These are phyloP conservation scores for Plasmopara halstedii DNA, from an alignment of 352 stramenopile genomes.

Conservation along the genomic window DNA sequence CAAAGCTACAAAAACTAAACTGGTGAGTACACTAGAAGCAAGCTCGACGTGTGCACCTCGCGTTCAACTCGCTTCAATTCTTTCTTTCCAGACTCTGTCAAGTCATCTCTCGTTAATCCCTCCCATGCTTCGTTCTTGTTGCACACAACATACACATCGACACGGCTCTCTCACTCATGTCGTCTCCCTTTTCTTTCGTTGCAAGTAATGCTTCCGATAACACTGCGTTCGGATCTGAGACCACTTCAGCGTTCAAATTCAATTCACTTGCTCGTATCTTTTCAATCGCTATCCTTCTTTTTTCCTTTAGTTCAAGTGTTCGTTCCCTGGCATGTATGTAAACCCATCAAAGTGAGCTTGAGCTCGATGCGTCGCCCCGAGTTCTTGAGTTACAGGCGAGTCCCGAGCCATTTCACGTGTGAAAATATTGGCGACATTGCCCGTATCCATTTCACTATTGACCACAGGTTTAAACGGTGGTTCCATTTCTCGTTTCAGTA, in stretches of 20 bases:
- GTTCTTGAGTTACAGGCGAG: conserved; percentile 79
- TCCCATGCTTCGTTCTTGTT: too few species aligned
- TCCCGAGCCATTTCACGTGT: conserved; percentile 80
- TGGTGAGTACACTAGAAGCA: too few species aligned
- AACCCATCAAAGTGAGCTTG: conserved; percentile 90
- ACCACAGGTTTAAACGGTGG: conserved; percentile 84
- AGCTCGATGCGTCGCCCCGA: conserved; percentile 74
- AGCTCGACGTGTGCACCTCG: too few species aligned
- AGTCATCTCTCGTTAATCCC: too few species aligned
- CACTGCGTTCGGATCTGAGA: too few species aligned
- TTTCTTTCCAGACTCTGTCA: too few species aligned
- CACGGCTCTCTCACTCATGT: conserved; percentile 32
- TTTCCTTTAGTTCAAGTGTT: conserved; percentile 42
- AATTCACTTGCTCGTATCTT: not conserved
- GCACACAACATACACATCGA: conserved; percentile 30
- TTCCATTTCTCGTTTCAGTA: conserved; percentile 76
- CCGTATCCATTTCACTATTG: conserved; percentile 72
- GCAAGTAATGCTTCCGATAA: conserved; percentile 15
- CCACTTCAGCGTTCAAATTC: not conserved
- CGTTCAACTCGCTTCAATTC: too few species aligned
- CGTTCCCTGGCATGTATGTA: conserved; percentile 82
- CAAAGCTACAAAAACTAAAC: too few species aligned
- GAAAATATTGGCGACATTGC: conserved; percentile 85
- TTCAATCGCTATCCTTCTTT: not conserved
- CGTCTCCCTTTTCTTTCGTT: conserved; percentile 16